Conservation (phyloP, 208 protist genomes). For the Blastocrithidia nonstop region DNA sequence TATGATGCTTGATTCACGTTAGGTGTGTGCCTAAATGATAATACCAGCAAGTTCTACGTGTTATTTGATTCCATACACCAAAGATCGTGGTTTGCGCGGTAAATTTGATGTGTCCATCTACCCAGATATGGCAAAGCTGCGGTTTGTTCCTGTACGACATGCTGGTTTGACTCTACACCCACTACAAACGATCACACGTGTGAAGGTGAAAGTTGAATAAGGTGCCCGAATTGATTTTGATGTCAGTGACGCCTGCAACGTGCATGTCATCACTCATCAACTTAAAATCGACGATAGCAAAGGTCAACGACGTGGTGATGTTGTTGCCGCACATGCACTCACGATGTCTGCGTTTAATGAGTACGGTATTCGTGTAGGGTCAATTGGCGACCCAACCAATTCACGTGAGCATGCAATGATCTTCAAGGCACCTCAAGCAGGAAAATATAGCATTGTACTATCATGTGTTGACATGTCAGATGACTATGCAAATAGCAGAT, state of each 20-base stretch:
- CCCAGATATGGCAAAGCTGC: slow-evolving; percentile 59
- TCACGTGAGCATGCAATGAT: slow-evolving; percentile 58
- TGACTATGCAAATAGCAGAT: slow-evolving; percentile 5
- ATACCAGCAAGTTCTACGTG: slow-evolving; percentile 53
- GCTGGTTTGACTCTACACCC: slow-evolving; percentile 41
- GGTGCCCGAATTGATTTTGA: slow-evolving; percentile 41
- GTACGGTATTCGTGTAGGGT: slow-evolving; percentile 43
- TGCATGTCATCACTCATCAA: slow-evolving; percentile 68
- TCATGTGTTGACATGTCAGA: slow-evolving; percentile 10
- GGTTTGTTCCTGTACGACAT: slow-evolving; percentile 52
- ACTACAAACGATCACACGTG: slow-evolving; percentile 11
- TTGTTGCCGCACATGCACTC: slow-evolving; percentile 29
- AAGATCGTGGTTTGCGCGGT: slow-evolving; percentile 43
- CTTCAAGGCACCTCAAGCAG: slow-evolving; percentile 48
- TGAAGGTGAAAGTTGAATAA: slow-evolving; percentile 13
- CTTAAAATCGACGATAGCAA: slow-evolving; percentile 22
- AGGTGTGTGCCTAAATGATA: slow-evolving; percentile 64
- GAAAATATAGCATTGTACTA: slow-evolving; percentile 42
- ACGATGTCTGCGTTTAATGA: slow-evolving; percentile 53
- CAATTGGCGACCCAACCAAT: slow-evolving; percentile 38
- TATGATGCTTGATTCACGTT: slow-evolving; percentile 64
- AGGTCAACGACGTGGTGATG: slow-evolving; percentile 25
- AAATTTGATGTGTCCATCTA: slow-evolving; percentile 72
- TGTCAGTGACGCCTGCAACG: slow-evolving; percentile 47
- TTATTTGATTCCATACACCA: slow-evolving; percentile 74